These are phyloP conservation scores for Aspergillus cavernicola DNA, from an alignment of 495 filamentous ascomycete species.

Conservation along the genomic window DNA sequence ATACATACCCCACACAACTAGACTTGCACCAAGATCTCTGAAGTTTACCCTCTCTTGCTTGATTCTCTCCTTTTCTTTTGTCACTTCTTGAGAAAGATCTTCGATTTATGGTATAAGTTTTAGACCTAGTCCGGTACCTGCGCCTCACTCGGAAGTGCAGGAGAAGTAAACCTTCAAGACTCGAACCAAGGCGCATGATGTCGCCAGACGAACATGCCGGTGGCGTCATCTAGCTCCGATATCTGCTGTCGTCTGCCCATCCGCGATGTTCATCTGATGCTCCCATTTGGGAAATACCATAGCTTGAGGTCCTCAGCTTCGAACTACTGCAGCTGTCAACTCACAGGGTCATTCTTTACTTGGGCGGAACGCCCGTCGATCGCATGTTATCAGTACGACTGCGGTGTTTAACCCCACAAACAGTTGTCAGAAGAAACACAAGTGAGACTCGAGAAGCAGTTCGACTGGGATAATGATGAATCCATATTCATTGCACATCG, in stretches of 20 bases:
- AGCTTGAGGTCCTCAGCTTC: background rate
- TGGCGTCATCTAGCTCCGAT: conserved; percentile 10
- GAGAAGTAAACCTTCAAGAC: background rate
- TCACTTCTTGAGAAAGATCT: too few relatives aligned
- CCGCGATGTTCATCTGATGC: conserved; percentile 12
- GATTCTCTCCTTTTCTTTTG: too few relatives aligned
- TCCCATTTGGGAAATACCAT: background rate
- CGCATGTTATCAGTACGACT: background rate
- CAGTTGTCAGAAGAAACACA: background rate
- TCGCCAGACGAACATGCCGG: conserved; percentile 10
- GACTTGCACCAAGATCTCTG: too few relatives aligned
- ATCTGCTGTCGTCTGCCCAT: background rate
- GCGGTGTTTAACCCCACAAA: too few relatives aligned
- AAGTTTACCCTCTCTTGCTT: too few relatives aligned
- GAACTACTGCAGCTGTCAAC: background rate
- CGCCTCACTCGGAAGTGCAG: background rate
- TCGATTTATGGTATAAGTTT: too few relatives aligned
- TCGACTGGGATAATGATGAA: too few relatives aligned
- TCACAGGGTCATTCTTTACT: conserved; percentile 2
- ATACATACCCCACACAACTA: too few relatives aligned
- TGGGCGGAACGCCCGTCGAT: conserved; percentile 5
- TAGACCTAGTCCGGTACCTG: too few relatives aligned
- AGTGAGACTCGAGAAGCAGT: too few relatives aligned
- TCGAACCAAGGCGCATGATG: conserved; percentile 12
- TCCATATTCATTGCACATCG: background rate